Base-by-base conservation (phyloP, 352 stramenopile species). In the Phytophthora kernoviae region DNA sequence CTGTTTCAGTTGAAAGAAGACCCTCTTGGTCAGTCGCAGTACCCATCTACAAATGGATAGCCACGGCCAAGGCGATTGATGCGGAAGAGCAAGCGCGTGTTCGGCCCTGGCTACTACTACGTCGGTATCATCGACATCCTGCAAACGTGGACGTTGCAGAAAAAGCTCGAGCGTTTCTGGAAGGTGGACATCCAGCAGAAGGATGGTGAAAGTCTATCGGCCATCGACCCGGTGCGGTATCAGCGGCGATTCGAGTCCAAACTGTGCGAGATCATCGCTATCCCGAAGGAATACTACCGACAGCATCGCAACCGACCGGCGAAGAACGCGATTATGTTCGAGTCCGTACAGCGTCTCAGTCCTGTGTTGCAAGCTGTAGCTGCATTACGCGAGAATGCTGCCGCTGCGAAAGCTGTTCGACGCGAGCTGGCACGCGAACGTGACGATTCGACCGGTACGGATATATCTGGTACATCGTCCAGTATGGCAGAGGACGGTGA, bases 51-150 rank as follows among this genome's bases (percentile, higher is more conserved):
- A 5, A 48, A 47, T 33, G 52, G 52, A 4, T 47, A 58, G 34
- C 65, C 73, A 2, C 70, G 57, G 12, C 45, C 67, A 5, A 78
- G 77, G 63, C 65, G 65, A 18, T 79, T 79, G 7, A 79, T 94
- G 67, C 78, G 81, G 18, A 82, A 88, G 39, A 93, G 82, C 54
- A 83, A 90, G 58, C 77, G 80, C 9, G 77, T 95, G 30, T 91
- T 93, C 33, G 88, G 87, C 0, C 89, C 89, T 0, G 87, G 82
- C 11, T 90, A 89, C 54, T 97, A 97, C 68, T 96, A 96, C 65
- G 76, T 97, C 2, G 90, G 90, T 11, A 75, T 97, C 26, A 97
- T 97, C 53, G 90, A 97, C 62, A 97, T 97, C 41, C 44, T 97
- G 37, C 90, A 97, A 68, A 88, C 84, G 44, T 97, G 85, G 85